A percentile compares a stretch with the other conserved stretches of the same genome.
These are phyloP conservation scores for Cystobasidium pallidum DNA, from an alignment of 1,284 basidiomycete genomes.

Conservation along the genomic window DNA sequence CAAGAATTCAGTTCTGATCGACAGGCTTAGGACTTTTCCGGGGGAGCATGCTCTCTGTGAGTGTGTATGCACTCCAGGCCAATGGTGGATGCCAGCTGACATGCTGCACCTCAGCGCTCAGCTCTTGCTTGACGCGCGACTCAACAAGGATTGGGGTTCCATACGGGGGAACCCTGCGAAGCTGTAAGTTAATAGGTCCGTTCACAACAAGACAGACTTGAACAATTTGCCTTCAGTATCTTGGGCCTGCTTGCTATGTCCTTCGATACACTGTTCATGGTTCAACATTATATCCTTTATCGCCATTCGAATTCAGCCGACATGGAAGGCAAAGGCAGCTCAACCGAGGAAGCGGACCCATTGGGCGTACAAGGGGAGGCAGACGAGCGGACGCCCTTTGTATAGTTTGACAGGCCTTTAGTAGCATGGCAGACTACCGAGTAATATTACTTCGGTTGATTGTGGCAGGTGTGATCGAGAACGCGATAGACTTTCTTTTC, in stretches of 20 bases:
- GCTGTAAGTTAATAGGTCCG: conserved; percentile 46
- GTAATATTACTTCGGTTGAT: neutral
- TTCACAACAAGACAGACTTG: neutral
- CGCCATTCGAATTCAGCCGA: conserved; percentile 26
- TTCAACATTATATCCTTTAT: conserved; percentile 58
- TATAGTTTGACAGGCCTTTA: neutral
- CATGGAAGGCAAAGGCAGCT: neutral
- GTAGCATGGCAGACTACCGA: too few relatives aligned
- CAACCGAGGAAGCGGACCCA: neutral
- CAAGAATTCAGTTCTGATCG: neutral
- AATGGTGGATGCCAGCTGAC: neutral
- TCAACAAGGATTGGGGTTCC: conserved; percentile 53
- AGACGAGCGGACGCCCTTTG: conserved; percentile 19
- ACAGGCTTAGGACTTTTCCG: conserved; percentile 28
- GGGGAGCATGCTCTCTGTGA: conserved; percentile 38
- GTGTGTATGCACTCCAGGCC: neutral
- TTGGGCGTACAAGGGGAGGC: conserved; percentile 6
- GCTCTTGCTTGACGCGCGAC: conserved; percentile 53
- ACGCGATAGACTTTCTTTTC: neutral
- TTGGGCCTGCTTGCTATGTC: conserved; percentile 55
- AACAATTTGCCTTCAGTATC: conserved; percentile 50
- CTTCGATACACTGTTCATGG: conserved; percentile 57
- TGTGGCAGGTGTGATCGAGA: conserved; percentile 6
- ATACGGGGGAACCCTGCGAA: conserved; percentile 55
- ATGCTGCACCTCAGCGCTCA: conserved; percentile 47